A percentile compares a stretch with the other conserved stretches of the same genome.
Conservation (phyloP, 2,329 filamentous ascomycete genomes). For the Neurospora sp. region DNA sequence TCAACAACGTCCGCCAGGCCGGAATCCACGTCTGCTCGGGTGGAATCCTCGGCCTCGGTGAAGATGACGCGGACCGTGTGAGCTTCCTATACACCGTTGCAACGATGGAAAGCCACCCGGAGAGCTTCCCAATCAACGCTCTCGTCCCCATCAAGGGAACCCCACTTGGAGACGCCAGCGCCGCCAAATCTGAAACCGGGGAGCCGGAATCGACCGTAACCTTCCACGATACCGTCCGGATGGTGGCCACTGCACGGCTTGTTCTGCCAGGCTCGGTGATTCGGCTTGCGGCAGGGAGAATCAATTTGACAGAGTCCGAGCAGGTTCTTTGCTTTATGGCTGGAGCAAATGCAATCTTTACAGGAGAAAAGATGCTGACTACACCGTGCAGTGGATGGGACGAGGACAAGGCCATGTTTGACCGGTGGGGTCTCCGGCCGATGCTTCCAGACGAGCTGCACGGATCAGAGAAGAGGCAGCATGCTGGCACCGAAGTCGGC, state of each 20-base stretch:
- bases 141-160: constrained; percentile 87
- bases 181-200: constrained; percentile 19
- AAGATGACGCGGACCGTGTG: constrained; percentile 68
- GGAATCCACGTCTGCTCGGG: constrained; percentile 87
- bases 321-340: constrained; percentile 85
- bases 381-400: constrained; percentile 89
- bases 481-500: neutral
- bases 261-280: constrained; percentile 82
- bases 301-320: constrained; percentile 78
- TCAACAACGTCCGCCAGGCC: constrained; percentile 71
- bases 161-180: constrained; percentile 64
- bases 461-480: neutral
- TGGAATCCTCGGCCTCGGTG: constrained; percentile 78
- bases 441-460: constrained; percentile 39
- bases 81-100: constrained; percentile 76
- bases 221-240: constrained; percentile 71
- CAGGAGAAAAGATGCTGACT: constrained; percentile 90
- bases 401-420: constrained; percentile 76
- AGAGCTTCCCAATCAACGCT: constrained; percentile 86
- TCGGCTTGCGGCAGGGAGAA: constrained; percentile 74
- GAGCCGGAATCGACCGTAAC: constrained; percentile 34
- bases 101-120: constrained; percentile 71
- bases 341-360: constrained; percentile 90
- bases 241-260: constrained; percentile 73
- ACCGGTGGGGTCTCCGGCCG: constrained; percentile 68